Conservation (phyloP, 2,329 filamentous ascomycete genomes). For the Pyricularia pennisetigena region DNA sequence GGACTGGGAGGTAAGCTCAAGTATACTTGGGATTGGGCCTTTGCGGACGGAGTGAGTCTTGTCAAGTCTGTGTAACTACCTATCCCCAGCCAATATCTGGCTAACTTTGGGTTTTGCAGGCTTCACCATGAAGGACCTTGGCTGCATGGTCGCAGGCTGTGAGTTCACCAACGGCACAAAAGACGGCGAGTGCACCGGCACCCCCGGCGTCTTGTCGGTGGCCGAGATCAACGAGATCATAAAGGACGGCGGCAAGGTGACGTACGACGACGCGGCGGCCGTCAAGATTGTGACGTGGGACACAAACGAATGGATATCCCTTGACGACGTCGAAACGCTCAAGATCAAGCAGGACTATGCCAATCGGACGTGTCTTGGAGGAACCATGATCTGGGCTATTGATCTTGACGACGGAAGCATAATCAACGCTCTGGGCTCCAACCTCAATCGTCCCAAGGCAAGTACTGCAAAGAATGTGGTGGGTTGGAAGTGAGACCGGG, state of each 20-base stretch:
- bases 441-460: slow-evolving; percentile 6
- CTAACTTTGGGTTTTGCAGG: background rate
- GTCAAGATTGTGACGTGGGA: slow-evolving; percentile 18
- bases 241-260: background rate
- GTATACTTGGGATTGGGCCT: slow-evolving; percentile 28
- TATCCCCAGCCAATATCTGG: background rate
- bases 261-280: slow-evolving; percentile 14
- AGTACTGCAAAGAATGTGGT: background rate
- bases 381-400: slow-evolving; percentile 13
- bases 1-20: slow-evolving; percentile 8
- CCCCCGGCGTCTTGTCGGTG: slow-evolving; percentile 13
- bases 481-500: background rate
- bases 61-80: background rate
- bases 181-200: slow-evolving; percentile 12
- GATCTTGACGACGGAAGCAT: slow-evolving; percentile 9
- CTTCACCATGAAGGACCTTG: slow-evolving; percentile 12
- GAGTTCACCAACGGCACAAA: slow-evolving; percentile 12
- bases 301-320: slow-evolving; percentile 21
- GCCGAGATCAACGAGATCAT: slow-evolving; percentile 15
- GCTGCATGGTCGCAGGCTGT: slow-evolving; percentile 17
- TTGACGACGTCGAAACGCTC: slow-evolving; percentile 19
- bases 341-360: slow-evolving; percentile 17
- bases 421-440: slow-evolving; percentile 9
- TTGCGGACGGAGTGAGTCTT: slow-evolving; percentile 22
- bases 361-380: slow-evolving; percentile 11